phyloP scores from a whole-genome alignment of 2,329 filamentous ascomycete genomes.

The Epichloe amarillans region DNA sequence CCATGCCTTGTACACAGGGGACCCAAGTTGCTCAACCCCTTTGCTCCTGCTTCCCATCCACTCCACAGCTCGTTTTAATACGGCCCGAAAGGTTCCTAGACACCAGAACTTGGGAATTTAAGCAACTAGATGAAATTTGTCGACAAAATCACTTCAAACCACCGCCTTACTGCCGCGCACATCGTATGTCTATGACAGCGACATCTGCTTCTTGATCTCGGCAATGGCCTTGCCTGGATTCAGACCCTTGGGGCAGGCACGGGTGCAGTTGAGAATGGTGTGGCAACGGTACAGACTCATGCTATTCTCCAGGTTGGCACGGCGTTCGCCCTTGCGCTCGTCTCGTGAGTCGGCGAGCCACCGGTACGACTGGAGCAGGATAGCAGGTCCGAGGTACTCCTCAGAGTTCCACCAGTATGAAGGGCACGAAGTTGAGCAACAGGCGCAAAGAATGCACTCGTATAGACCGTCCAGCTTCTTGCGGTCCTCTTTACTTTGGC shows the following conservation, averaged over 20 bases:
- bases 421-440: slow-evolving; percentile 98
- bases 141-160: not conserved
- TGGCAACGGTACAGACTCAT: slow-evolving; percentile 99
- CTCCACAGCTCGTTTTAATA: not conserved
- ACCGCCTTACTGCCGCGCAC: not conserved
- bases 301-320: slow-evolving; percentile 87
- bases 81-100: not conserved
- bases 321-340: slow-evolving; percentile 75
- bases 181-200: slow-evolving; percentile 24
- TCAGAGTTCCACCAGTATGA: slow-evolving; percentile 99
- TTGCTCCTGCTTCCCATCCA: not conserved
- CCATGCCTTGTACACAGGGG: slow-evolving; percentile 5
- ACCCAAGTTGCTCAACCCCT: slow-evolving; percentile 1
- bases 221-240: slow-evolving; percentile 94
- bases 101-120: not conserved
- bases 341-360: slow-evolving; percentile 95
- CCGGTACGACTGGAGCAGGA: slow-evolving; percentile 93
- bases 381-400: slow-evolving; percentile 93
- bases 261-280: slow-evolving; percentile 97
- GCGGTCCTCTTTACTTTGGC: slow-evolving; percentile 81
- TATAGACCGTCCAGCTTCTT: slow-evolving; percentile 96
- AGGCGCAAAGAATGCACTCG: slow-evolving; percentile 98
- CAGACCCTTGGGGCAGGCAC: slow-evolving; percentile 94
- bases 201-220: slow-evolving; percentile 97
- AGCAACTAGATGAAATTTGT: not conserved